A percentile compares a stretch with the other conserved stretches of the same genome.
Conservation (phyloP, 257 asterid genomes). For the Nicotiana obtusifolia region DNA sequence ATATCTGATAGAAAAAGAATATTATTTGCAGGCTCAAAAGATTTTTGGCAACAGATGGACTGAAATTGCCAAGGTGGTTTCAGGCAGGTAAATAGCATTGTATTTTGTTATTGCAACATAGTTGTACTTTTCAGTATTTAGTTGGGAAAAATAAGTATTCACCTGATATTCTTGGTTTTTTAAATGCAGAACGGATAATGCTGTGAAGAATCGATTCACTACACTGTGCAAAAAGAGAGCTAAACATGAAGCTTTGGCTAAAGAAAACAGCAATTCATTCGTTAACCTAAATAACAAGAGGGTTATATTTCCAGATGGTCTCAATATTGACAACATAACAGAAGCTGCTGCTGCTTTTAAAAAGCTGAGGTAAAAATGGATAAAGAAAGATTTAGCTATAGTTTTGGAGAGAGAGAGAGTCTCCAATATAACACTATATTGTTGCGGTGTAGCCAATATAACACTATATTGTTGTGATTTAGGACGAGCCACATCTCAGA, state of each 20-base stretch:
- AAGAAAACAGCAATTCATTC: constrained; percentile 61
- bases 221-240: constrained; percentile 97
- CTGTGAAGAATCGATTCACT: constrained; percentile 96
- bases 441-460: constrained; percentile 13
- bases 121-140: neutral
- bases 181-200: constrained; percentile 81
- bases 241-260: constrained; percentile 76
- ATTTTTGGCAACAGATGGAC: constrained; percentile 97
- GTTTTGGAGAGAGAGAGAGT: constrained; percentile 11
- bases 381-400: constrained; percentile 6
- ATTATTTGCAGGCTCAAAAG: constrained; percentile 82
- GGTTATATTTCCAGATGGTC: constrained; percentile 53
- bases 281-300: constrained; percentile 82
- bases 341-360: constrained; percentile 52
- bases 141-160: neutral
- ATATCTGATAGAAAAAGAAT: neutral
- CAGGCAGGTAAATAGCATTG: constrained; percentile 77
- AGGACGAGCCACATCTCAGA: constrained; percentile 40
- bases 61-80: constrained; percentile 97
- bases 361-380: constrained; percentile 56
- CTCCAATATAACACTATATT: neutral
- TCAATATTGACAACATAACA: constrained; percentile 35
- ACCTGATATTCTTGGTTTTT: neutral
- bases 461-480: constrained; percentile 17
- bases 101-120: neutral